Conservation (phyloP, 441 rosid genomes). For the Erodium texanum region DNA sequence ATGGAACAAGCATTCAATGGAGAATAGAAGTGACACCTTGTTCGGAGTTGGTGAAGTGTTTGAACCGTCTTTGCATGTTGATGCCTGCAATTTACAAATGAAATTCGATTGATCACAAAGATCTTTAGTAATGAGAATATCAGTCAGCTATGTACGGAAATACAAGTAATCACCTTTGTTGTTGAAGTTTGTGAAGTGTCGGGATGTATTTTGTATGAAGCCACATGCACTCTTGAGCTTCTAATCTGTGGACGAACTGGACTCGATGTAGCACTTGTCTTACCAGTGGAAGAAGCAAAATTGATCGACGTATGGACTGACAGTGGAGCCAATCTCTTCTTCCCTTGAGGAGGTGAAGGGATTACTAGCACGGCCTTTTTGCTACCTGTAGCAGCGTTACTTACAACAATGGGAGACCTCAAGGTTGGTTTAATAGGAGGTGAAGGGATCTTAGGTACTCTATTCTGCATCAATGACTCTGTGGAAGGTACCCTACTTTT, state of each 20-base stretch:
- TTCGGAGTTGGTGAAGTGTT: conserved; percentile 25
- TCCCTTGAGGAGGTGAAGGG: conserved; percentile 2
- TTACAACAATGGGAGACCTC: conserved; percentile 27
- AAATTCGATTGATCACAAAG: not conserved
- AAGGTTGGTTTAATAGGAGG: conserved; percentile 28
- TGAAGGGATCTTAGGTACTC: conserved; percentile 25
- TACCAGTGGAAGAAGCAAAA: conserved; percentile 29
- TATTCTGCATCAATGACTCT: conserved; percentile 20
- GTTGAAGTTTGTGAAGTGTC: conserved; percentile 7
- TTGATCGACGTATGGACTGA: conserved; percentile 42
- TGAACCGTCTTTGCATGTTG: conserved; percentile 28
- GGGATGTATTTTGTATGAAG: not conserved
- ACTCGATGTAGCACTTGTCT: conserved; percentile 25
- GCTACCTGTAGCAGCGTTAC: conserved; percentile 16
- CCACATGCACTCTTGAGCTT: conserved; percentile 9
- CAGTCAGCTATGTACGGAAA: not conserved
- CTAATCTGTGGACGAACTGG: conserved; percentile 12
- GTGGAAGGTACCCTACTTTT: conserved; percentile 23
- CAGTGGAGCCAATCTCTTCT: conserved; percentile 33
- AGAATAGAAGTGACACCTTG: conserved; percentile 27
- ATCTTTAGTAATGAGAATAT: not conserved
- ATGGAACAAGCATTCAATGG: not conserved
- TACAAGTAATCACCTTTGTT: not conserved
- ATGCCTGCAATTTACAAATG: conserved; percentile 7
- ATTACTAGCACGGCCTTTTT: conserved; percentile 16